Evolutionary conservation across 306 rosid species (phyloP), one percentile per base, ranked within the genome.

Genomic region (Cyclanthera cordifolia): DNA sequence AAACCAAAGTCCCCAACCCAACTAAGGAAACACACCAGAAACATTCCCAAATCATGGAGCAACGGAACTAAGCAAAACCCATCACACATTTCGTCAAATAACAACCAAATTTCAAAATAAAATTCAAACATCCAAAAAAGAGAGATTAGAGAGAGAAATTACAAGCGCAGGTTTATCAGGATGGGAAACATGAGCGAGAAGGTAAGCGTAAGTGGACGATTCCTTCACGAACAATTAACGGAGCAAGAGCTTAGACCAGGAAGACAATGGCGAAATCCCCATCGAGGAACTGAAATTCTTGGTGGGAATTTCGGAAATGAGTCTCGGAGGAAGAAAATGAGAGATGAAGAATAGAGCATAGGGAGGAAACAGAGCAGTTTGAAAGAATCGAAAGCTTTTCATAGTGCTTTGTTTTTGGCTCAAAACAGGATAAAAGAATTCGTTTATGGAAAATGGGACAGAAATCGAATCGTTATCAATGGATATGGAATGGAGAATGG

Each of bases 211-310:
- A 48, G 96, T 93, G 30, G 96, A 93, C 1, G 99, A 93, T 12
- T 93, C 99, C 82, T 87, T 89, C 88, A 89, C 96, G 51, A 89
- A 93, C 53, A 93, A 93, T 84, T 93, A 95, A 23, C 96, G 99
- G 25, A 93, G 83, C 79, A 93, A 80, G 60, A 93, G 91, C 59
- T 80, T 89, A 4, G 68, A 56, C 21, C 57, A 60, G 21, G 78
- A 41, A 55, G 60, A 46, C 0, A 66, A 71, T 45, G 68, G 37
- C 23, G 69, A 24, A 32, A 57, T 73, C 70, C 53, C 78, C 88
- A 86, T 86, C 65, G 71, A 79, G 8, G 84, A 75, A 76, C 76
- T 66, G 19, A 82, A 3, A 5, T 30, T 72, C 17, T 60, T 37
- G 16, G 32, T 21, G 50, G 77, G 51, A 11, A 67, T 14, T 51